phyloP scores from a whole-genome alignment of 371 early-diverging fungal genomes.

The Racocetra persica region DNA sequence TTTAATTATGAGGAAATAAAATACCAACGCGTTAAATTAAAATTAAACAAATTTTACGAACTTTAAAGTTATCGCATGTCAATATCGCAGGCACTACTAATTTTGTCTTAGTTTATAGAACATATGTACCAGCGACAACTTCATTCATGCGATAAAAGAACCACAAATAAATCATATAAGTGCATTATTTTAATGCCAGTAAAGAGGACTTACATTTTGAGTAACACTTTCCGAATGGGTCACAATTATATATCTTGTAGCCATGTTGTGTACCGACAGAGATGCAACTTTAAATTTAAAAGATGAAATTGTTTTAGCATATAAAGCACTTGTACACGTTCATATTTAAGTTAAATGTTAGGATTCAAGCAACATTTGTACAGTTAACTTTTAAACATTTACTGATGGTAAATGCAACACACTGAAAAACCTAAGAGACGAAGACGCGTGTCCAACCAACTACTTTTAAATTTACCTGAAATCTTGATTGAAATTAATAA shows the following conservation, averaged over 20 bases:
- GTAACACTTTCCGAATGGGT: slow-evolving; percentile 94
- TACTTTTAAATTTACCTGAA: slow-evolving; percentile 62
- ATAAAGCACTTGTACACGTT: slow-evolving; percentile 11
- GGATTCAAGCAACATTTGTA: background rate
- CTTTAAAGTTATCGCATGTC: too few relatives aligned
- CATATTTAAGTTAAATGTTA: slow-evolving; percentile 2
- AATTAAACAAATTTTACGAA: background rate
- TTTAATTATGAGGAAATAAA: background rate
- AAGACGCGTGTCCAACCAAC: background rate
- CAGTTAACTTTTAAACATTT: background rate
- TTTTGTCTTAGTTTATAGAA: background rate
- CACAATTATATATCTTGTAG: slow-evolving; percentile 92
- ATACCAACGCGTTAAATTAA: background rate
- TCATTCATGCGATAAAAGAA: background rate
- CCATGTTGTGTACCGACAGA: slow-evolving; percentile 89
- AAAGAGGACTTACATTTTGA: slow-evolving; percentile 63
- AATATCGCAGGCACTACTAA: too few relatives aligned
- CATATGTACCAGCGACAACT: background rate
- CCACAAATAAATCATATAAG: background rate
- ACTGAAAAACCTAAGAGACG: background rate
- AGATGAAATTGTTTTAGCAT: too few relatives aligned
- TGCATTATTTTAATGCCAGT: background rate
- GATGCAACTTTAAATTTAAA: slow-evolving; percentile 69
- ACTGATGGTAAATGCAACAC: background rate
- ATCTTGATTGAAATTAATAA: slow-evolving; percentile 93